Evolutionary conservation across 345 rosid species (phyloP).

Genomic region (Diplotaxis tenuifolia): DNA sequence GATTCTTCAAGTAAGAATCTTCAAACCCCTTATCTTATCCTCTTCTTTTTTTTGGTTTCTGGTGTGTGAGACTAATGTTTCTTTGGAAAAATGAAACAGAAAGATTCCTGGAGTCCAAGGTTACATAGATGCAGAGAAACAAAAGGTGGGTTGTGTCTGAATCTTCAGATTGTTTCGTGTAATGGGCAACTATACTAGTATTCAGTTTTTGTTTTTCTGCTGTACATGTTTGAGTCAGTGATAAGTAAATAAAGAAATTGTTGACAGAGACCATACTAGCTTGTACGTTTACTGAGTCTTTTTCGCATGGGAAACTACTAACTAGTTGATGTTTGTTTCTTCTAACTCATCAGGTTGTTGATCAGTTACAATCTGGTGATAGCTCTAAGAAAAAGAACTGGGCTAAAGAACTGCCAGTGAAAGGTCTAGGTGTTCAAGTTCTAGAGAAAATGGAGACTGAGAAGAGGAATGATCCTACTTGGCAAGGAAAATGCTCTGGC

Average conservation of each 20-base stretch:
- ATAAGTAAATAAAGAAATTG: background rate
- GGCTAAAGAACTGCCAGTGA: conserved; percentile 59
- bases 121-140: conserved; percentile 85
- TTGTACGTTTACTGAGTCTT: too few relatives aligned
- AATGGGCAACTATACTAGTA: background rate
- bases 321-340: conserved; percentile 12
- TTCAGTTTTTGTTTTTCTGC: background rate
- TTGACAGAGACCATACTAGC: too few relatives aligned
- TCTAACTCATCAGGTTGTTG: conserved; percentile 64
- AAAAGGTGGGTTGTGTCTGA: conserved; percentile 58
- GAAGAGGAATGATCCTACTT: conserved; percentile 64
- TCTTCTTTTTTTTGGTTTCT: background rate
- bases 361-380: conserved; percentile 76
- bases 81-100: conserved; percentile 40
- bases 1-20: conserved; percentile 54
- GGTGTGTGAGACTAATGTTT: background rate
- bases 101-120: conserved; percentile 76
- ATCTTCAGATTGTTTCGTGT: background rate
- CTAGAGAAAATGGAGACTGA: conserved; percentile 68
- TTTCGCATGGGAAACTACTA: too few relatives aligned
- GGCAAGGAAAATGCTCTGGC: conserved; percentile 99
- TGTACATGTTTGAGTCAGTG: background rate
- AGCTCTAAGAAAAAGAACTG: conserved; percentile 67
- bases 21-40: background rate
- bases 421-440: conserved; percentile 63